Conservation (phyloP, 2,329 filamentous ascomycete genomes). For the Paracorniculantispora psalliotae region DNA sequence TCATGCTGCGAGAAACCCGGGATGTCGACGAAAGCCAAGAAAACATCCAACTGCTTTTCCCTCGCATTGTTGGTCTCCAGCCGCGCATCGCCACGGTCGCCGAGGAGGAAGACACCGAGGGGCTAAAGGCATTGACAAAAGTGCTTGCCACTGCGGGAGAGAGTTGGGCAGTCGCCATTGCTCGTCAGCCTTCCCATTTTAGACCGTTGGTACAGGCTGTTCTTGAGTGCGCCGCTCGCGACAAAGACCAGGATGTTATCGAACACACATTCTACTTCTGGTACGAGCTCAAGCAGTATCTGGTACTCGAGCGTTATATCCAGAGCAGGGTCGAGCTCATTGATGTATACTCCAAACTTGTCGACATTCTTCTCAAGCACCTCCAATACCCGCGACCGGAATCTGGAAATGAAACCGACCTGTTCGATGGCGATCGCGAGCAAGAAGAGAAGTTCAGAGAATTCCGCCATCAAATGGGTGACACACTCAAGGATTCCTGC, state of each 20-base stretch:
- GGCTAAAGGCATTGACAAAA: constrained; percentile 82
- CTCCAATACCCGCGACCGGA: constrained; percentile 81
- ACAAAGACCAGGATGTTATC: constrained; percentile 86
- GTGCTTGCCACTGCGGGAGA: constrained; percentile 91
- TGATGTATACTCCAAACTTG: constrained; percentile 80
- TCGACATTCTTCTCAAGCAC: constrained; percentile 89
- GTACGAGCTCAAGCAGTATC: constrained; percentile 96
- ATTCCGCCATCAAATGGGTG: constrained; percentile 95
- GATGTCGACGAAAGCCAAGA: constrained; percentile 88
- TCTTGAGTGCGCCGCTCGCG: constrained; percentile 83
- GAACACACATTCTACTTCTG: constrained; percentile 94
- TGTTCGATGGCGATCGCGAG: constrained; percentile 94
- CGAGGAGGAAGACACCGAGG: constrained; percentile 76
- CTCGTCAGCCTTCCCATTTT: constrained; percentile 77
- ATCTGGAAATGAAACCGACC: constrained; percentile 66
- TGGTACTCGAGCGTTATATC: constrained; percentile 85
- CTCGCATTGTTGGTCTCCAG: constrained; percentile 68
- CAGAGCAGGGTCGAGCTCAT: constrained; percentile 71
- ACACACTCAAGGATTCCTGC: constrained; percentile 94
- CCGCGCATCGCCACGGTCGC: constrained; percentile 72
- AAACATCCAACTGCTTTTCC: constrained; percentile 77
- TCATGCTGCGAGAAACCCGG: constrained; percentile 84
- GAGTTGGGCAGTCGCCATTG: constrained; percentile 89
- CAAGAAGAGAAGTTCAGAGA: constrained; percentile 95
- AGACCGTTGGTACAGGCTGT: constrained; percentile 81